A percentile compares a stretch with the other conserved stretches of the same genome.
phyloP scores from a whole-genome alignment of 345 rosid genomes.

The Anastatica hierochuntica region DNA sequence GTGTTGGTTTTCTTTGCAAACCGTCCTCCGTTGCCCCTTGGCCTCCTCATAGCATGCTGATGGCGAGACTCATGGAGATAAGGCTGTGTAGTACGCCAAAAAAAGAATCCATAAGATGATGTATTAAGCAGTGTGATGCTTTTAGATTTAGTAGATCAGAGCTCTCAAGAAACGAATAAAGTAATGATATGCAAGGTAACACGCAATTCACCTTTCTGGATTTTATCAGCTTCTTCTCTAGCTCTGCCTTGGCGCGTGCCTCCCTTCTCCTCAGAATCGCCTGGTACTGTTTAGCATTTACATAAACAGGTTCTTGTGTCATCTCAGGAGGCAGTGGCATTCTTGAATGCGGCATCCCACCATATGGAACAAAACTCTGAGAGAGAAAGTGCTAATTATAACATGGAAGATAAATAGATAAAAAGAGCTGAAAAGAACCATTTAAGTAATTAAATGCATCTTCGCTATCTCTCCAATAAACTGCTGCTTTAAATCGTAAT shows the following conservation, averaged over 20 bases:
- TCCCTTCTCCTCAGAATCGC: no score
- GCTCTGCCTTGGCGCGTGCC: conserved; percentile 96
- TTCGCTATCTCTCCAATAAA: background rate
- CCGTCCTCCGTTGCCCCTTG: conserved; percentile 82
- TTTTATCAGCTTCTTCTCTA: conserved; percentile 75
- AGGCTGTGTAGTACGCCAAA: conserved; percentile 38
- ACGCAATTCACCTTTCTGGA: conserved; percentile 53
- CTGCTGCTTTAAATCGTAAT: background rate
- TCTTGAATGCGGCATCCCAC: conserved; percentile 76
- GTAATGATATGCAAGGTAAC: background rate
- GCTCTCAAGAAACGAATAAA: background rate
- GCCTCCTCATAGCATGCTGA: conserved; percentile 93
- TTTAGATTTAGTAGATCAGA: background rate
- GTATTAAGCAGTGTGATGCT: background rate
- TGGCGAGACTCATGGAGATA: conserved; percentile 98
- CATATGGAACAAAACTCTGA: conserved; percentile 70
- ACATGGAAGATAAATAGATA: background rate
- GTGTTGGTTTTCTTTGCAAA: conserved; percentile 68
- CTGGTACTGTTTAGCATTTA: no score
- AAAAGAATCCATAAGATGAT: background rate
- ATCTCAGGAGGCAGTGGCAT: conserved; percentile 86
- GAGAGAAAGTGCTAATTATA: conserved; percentile 5
- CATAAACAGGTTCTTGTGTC: conserved; percentile 91
- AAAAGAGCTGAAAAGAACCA: background rate
- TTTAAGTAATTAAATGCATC: background rate